Evolutionary conservation across 1,139 yeast genomes (phyloP).

Genomic region (Protomyces inundatus): DNA sequence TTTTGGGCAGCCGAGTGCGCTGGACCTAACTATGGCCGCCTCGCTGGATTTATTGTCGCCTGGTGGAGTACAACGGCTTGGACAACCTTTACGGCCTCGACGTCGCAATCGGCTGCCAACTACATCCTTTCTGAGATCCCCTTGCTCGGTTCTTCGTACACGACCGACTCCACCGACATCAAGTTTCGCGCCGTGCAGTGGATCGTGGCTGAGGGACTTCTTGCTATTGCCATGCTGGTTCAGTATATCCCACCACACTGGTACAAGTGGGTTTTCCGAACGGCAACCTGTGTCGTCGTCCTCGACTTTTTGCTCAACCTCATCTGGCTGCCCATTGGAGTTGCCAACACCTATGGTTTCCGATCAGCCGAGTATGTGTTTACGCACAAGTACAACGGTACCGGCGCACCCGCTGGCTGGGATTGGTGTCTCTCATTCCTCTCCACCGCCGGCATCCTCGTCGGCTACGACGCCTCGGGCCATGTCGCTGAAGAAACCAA

Average conservation of each 20-base stretch:
- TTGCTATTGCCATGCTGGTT: constrained; percentile 32
- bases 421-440: constrained; percentile 35
- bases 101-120: constrained; percentile 34
- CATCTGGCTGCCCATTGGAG: constrained; percentile 37
- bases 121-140: constrained; percentile 34
- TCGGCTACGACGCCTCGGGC: constrained; percentile 59
- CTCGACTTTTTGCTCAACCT: constrained; percentile 35
- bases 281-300: constrained; percentile 32
- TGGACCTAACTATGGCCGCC: constrained; percentile 34
- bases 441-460: constrained; percentile 35
- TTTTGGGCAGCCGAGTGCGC: constrained; percentile 37
- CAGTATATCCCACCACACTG: constrained; percentile 34
- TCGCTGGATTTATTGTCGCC: constrained; percentile 36
- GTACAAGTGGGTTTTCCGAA: constrained; percentile 34
- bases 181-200: constrained; percentile 36
- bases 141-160: constrained; percentile 32
- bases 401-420: constrained; percentile 46
- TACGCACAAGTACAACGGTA: constrained; percentile 51
- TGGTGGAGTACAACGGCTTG: constrained; percentile 37
- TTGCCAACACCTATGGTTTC: constrained; percentile 35
- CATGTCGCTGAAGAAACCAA: constrained; percentile 64
- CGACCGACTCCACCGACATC: constrained; percentile 32
- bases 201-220: constrained; percentile 34
- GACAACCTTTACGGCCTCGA: constrained; percentile 36
- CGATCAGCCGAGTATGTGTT: constrained; percentile 58